Conservation (phyloP, 208 protist species). For the Crithidia brevicula region DNA sequence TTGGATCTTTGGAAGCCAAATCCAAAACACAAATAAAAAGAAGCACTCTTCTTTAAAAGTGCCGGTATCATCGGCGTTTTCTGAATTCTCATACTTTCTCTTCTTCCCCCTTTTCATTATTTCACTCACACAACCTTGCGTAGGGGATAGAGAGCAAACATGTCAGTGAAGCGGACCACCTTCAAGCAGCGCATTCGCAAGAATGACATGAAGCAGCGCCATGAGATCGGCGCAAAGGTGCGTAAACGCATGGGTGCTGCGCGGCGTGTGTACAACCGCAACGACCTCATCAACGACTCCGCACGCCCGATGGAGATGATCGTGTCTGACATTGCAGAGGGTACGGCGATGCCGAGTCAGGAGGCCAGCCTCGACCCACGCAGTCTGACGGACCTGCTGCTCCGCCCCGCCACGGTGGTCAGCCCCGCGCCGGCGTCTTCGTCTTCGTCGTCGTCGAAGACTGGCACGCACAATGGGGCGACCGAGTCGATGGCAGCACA, state of each 20-base stretch:
- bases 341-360: constrained; percentile 60
- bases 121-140: neutral
- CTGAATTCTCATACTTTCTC: neutral
- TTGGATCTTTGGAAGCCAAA: too few relatives aligned
- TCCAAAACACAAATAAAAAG: too few relatives aligned
- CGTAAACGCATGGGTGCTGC: constrained; percentile 67
- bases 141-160: neutral
- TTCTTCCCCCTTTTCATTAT: neutral
- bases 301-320: constrained; percentile 68
- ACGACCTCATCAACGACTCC: constrained; percentile 60
- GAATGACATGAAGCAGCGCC: constrained; percentile 77
- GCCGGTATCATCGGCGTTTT: too few relatives aligned
- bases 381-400: constrained; percentile 74
- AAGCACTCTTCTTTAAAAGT: too few relatives aligned
- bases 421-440: neutral
- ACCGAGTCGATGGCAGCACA: neutral
- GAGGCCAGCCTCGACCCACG: constrained; percentile 71
- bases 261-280: constrained; percentile 64
- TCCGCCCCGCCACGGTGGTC: constrained; percentile 22
- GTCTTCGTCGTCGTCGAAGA: neutral
- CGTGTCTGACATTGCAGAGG: constrained; percentile 63
- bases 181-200: constrained; percentile 83
- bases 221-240: constrained; percentile 53
- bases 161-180: constrained; percentile 60
- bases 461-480: neutral